These are phyloP conservation scores for Fusarium sp. DNA, from an alignment of 2,329 filamentous ascomycete genomes.

Conservation along the genomic window DNA sequence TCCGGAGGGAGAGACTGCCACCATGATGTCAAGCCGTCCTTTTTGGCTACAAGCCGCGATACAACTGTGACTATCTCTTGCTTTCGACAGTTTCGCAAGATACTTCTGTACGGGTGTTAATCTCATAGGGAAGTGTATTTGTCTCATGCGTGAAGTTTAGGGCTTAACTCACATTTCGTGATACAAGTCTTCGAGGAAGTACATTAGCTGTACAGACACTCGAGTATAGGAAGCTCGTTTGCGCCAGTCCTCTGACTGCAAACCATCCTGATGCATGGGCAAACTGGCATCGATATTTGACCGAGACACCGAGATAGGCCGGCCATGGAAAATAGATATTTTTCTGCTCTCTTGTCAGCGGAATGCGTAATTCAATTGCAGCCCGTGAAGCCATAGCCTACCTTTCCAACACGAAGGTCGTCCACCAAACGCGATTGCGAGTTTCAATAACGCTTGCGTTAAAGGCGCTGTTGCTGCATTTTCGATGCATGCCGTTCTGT, in stretches of 20 bases:
- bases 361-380: neutral
- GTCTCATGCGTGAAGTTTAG: too few relatives aligned
- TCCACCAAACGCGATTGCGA: conserved; percentile 13
- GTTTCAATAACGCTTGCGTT: neutral
- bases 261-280: neutral
- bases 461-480: conserved; percentile 8
- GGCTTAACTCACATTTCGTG: conserved; percentile 1
- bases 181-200: conserved; percentile 15
- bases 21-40: neutral
- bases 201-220: conserved; percentile 1
- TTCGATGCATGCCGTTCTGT: conserved; percentile 16
- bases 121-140: neutral
- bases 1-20: conserved; percentile 12
- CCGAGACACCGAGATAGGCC: conserved; percentile 11
- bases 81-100: conserved; percentile 4
- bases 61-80: conserved; percentile 2
- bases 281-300: conserved; percentile 17
- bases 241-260: neutral
- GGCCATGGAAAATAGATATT: conserved; percentile 15
- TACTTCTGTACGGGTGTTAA: neutral
- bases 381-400: neutral
- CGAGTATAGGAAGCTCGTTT: neutral
- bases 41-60: conserved; percentile 6
- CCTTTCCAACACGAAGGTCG: conserved; percentile 11
- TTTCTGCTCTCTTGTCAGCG: neutral